Evolutionary conservation across 2,329 filamentous ascomycete species (phyloP).

Genomic region (Taxawa tesnikishii): DNA sequence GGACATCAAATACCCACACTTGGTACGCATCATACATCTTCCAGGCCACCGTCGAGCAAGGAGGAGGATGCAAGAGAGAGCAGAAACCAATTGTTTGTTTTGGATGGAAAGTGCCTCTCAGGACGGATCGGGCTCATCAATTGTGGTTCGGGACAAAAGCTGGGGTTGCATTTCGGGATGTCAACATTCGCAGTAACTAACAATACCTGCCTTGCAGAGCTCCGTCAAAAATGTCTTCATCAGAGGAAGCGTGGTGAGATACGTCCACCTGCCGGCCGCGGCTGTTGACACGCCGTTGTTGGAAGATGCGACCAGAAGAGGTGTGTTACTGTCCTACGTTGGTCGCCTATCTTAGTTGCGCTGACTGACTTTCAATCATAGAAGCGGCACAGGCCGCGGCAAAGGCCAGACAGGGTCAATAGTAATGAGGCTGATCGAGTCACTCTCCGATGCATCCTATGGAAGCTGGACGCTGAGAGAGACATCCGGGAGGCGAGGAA

Average conservation of each 20-base stretch:
- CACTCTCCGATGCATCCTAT: too few species aligned
- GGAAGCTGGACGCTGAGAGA: too few species aligned
- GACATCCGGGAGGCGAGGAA: too few species aligned
- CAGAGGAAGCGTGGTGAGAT: conserved; percentile 80
- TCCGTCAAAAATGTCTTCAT: conserved; percentile 96
- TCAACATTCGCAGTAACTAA: too few species aligned
- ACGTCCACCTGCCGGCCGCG: conserved; percentile 73
- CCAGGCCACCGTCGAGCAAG: too few species aligned
- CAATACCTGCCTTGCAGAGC: conserved; percentile 43
- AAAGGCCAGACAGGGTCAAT: conserved; percentile 21
- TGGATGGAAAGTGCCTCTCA: too few species aligned
- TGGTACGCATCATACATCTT: conserved; percentile 51
- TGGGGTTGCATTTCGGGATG: too few species aligned
- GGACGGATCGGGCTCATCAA: too few species aligned
- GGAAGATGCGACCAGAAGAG: conserved; percentile 83
- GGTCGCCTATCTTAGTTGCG: background rate
- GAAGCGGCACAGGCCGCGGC: conserved; percentile 20
- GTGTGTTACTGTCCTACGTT: conserved; percentile 30
- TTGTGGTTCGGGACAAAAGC: too few species aligned
- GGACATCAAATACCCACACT: conserved; percentile 86
- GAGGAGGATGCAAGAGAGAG: too few species aligned
- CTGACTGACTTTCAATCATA: conserved; percentile 5
- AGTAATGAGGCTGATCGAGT: too few species aligned
- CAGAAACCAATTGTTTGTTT: too few species aligned
- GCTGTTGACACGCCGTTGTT: conserved; percentile 77